A percentile compares a stretch with the other conserved stretches of the same genome.
phyloP scores from a whole-genome alignment of 495 filamentous ascomycete species.

The Tuber melanosporum region DNA sequence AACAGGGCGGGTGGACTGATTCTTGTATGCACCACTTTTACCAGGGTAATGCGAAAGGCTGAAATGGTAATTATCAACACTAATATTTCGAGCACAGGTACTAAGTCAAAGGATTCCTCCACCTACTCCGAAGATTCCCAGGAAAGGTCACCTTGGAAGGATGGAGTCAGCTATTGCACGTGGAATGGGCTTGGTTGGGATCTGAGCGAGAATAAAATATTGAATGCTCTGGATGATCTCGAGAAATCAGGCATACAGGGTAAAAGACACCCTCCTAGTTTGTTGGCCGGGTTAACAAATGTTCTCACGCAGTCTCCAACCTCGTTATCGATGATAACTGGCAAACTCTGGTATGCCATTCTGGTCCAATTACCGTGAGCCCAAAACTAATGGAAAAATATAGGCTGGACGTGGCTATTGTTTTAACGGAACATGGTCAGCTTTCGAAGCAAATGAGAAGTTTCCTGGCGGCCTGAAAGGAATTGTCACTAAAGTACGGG shows the following conservation, averaged over 20 bases:
- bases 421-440: constrained; percentile 51
- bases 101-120: neutral
- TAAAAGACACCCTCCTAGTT: constrained; percentile 36
- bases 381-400: neutral
- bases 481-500: constrained; percentile 60
- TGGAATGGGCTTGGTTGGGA: constrained; percentile 86
- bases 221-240: constrained; percentile 63
- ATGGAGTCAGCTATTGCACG: constrained; percentile 70
- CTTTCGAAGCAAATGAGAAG: constrained; percentile 75
- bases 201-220: constrained; percentile 71
- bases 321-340: constrained; percentile 95
- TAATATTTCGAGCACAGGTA: neutral
- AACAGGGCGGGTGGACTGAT: constrained; percentile 9
- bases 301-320: constrained; percentile 52
- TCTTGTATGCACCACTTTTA: neutral
- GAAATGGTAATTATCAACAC: neutral
- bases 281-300: neutral
- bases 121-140: constrained; percentile 1
- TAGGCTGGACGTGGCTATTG: constrained; percentile 47
- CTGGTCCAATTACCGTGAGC: neutral
- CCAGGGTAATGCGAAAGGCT: constrained; percentile 31
- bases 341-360: constrained; percentile 58
- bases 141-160: constrained; percentile 64
- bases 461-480: constrained; percentile 74
- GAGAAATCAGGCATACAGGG: constrained; percentile 62